These are phyloP conservation scores for Myotisia sp. DNA, from an alignment of 2,329 filamentous ascomycete species.

Conservation along the genomic window DNA sequence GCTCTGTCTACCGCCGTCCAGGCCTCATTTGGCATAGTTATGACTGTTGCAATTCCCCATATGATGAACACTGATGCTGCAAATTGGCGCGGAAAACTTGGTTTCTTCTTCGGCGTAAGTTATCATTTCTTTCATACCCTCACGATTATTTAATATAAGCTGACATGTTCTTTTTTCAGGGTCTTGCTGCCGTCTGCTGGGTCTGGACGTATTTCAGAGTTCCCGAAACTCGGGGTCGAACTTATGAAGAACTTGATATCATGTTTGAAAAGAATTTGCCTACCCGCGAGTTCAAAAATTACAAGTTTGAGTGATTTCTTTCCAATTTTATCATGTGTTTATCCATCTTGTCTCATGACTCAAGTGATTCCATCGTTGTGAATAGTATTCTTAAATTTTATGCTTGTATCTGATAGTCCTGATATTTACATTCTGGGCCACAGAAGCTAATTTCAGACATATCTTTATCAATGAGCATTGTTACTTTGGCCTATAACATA, in stretches of 20 bases:
- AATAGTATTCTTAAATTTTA: too few relatives aligned
- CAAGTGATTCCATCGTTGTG: too few relatives aligned
- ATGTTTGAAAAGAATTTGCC: slow-evolving; percentile 28
- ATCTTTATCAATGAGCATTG: too few relatives aligned
- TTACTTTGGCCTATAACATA: too few relatives aligned
- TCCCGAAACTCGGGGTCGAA: slow-evolving; percentile 15
- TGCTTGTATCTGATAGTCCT: too few relatives aligned
- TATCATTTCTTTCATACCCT: background rate
- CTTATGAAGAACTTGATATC: slow-evolving; percentile 20
- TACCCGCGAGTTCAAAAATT: slow-evolving; percentile 26
- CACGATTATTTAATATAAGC: background rate
- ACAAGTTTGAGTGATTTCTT: slow-evolving; percentile 4
- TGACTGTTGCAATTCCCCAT: slow-evolving; percentile 29
- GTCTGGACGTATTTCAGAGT: slow-evolving; percentile 15
- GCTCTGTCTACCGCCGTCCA: slow-evolving; percentile 28
- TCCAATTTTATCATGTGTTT: background rate
- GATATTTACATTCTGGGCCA: too few relatives aligned
- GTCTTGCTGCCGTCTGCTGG: slow-evolving; percentile 10
- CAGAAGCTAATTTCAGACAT: too few relatives aligned
- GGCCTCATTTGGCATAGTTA: slow-evolving; percentile 26
- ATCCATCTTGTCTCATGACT: background rate
- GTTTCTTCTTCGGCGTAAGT: slow-evolving; percentile 22
- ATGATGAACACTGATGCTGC: slow-evolving; percentile 27
- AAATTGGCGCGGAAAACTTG: slow-evolving; percentile 23
- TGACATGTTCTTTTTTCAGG: slow-evolving; percentile 5